Percentiles rank a stretch among this genome's conserved stretches.
Evolutionary conservation across 2,329 filamentous ascomycete species (phyloP).

Genomic region (Neonectria ditissima): DNA sequence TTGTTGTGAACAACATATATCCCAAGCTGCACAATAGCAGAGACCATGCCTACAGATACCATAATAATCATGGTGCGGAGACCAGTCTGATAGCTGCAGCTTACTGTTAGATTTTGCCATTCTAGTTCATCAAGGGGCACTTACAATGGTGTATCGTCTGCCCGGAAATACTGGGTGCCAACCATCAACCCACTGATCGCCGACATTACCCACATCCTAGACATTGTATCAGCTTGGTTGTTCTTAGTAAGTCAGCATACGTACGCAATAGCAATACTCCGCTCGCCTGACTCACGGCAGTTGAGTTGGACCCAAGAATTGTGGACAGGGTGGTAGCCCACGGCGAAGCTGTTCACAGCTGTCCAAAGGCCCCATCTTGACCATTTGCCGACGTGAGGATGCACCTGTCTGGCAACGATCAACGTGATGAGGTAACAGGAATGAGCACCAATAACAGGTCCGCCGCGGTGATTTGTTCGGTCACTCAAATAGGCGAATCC

Average conservation of each 20-base stretch:
- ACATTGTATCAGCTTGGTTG: constrained; percentile 48
- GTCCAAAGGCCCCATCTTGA: constrained; percentile 53
- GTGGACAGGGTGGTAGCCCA: constrained; percentile 64
- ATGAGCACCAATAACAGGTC: constrained; percentile 58
- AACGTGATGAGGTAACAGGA: constrained; percentile 58
- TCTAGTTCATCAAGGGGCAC: neutral
- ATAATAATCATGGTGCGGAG: constrained; percentile 60
- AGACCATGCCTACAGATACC: constrained; percentile 54
- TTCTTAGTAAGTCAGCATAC: neutral
- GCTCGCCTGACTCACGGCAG: constrained; percentile 57
- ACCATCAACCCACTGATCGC: constrained; percentile 62
- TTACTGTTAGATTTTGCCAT: neutral
- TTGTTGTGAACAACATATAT: constrained; percentile 55
- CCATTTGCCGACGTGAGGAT: constrained; percentile 22
- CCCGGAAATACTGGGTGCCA: constrained; percentile 61
- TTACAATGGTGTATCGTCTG: constrained; percentile 52
- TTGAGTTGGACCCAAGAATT: constrained; percentile 65
- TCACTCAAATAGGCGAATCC: constrained; percentile 62
- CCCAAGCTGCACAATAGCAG: constrained; percentile 54
- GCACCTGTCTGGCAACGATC: constrained; percentile 54
- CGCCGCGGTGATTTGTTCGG: constrained; percentile 56
- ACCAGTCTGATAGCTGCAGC: constrained; percentile 55
- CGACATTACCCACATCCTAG: constrained; percentile 58
- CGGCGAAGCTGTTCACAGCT: constrained; percentile 59
- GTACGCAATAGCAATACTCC: constrained; percentile 57